Conservation (phyloP, 1,139 yeast species). For the Yamadazyma jaroonii region DNA sequence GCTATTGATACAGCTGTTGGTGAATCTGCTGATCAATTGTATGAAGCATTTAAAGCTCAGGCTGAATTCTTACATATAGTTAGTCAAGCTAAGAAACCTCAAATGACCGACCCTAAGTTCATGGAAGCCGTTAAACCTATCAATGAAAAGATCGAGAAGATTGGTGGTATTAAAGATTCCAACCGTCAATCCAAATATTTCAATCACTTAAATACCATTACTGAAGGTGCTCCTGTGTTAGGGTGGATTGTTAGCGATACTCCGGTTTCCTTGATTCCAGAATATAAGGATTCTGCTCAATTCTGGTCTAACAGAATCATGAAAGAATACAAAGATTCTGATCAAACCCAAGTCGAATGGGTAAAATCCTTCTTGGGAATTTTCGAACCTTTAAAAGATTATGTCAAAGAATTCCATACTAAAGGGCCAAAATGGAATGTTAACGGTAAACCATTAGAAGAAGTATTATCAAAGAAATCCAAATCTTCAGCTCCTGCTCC, state of each 20-base stretch:
- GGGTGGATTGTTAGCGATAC: conserved; percentile 86
- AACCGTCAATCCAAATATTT: conserved; percentile 64
- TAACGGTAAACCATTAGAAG: conserved; percentile 46
- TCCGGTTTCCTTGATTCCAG: conserved; percentile 70
- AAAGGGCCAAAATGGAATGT: conserved; percentile 82
- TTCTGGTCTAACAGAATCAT: conserved; percentile 91
- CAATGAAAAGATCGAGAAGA: conserved; percentile 55
- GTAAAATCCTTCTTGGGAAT: conserved; percentile 61
- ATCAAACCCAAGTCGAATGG: conserved; percentile 73
- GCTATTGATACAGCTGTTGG: conserved; percentile 63
- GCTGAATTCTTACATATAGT: conserved; percentile 59
- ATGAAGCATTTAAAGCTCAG: conserved; percentile 61
- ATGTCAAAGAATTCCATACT: conserved; percentile 73
- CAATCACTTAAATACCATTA: conserved; percentile 76
- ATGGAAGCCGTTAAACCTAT: conserved; percentile 65
- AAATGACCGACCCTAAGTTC: conserved; percentile 50
- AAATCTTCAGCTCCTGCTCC: conserved; percentile 20
- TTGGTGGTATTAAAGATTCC: conserved; percentile 66
- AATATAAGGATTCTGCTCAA: conserved; percentile 86
- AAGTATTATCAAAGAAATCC: conserved; percentile 21
- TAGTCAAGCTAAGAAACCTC: conserved; percentile 63
- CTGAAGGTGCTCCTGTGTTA: conserved; percentile 86
- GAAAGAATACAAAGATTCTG: conserved; percentile 76
- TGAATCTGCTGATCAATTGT: conserved; percentile 55
- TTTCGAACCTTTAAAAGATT: conserved; percentile 66